phyloP scores from a whole-genome alignment of 2,329 filamentous ascomycete species.

The Clonostachys chloroleuca region DNA sequence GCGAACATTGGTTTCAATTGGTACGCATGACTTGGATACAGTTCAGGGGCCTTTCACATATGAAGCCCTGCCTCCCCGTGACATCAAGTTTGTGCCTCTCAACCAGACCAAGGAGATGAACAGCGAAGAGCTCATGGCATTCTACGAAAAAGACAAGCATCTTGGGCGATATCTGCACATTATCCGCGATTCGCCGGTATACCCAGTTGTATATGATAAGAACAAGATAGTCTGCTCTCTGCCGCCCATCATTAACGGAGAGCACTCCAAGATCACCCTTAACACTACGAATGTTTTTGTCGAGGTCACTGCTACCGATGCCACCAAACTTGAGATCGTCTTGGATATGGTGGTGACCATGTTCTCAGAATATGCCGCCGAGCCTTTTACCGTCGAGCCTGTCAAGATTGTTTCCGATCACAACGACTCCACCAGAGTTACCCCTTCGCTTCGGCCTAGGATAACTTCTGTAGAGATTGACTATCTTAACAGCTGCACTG shows the following conservation, averaged over 20 bases:
- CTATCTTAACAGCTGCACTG: conserved; percentile 92
- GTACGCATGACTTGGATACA: conserved; percentile 93
- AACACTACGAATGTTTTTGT: conserved; percentile 94
- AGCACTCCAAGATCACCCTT: conserved; percentile 93
- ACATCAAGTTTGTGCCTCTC: conserved; percentile 85
- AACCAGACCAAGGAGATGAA: conserved; percentile 91
- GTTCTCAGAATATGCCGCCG: conserved; percentile 88
- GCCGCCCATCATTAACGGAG: conserved; percentile 95
- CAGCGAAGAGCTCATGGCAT: conserved; percentile 83
- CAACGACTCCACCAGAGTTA: conserved; percentile 77
- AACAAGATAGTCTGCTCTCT: conserved; percentile 85
- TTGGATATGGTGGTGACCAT: conserved; percentile 94
- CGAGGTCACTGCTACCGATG: conserved; percentile 92
- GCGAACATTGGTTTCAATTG: conserved; percentile 91
- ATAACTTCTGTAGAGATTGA: conserved; percentile 78
- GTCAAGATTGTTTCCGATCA: conserved; percentile 89
- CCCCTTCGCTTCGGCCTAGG: conserved; percentile 75
- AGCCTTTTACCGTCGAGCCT: conserved; percentile 90
- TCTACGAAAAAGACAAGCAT: conserved; percentile 94
- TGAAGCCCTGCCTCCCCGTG: conserved; percentile 84
- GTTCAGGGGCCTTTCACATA: conserved; percentile 95
- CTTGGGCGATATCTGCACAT: conserved; percentile 89
- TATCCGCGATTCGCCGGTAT: conserved; percentile 87
- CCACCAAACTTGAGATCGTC: conserved; percentile 94
- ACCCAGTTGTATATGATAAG: conserved; percentile 92